Conservation (phyloP, 192 early-diverging fungal genomes). For the Rhizophagus clarus region DNA sequence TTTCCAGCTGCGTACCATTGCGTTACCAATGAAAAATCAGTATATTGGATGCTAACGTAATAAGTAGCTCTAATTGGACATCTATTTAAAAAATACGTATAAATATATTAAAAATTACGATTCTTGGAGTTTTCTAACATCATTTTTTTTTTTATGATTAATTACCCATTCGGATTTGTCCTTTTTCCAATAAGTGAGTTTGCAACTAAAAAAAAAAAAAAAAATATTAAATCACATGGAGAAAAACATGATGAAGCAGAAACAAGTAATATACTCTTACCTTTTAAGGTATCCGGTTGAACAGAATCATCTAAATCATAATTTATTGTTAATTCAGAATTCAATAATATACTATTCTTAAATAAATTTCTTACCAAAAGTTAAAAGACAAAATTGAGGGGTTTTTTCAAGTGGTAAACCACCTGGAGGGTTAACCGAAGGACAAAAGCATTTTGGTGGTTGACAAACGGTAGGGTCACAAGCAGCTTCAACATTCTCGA, state of each 20-base stretch:
- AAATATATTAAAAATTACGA: constrained; percentile 1
- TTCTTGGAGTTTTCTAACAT: too few species aligned
- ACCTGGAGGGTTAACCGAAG: constrained; percentile 51
- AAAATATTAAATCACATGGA: background rate
- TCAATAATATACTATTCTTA: background rate
- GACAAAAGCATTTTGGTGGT: constrained; percentile 54
- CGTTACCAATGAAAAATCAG: constrained; percentile 61
- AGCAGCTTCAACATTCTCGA: constrained; percentile 17
- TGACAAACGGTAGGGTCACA: constrained; percentile 54
- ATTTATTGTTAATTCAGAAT: background rate
- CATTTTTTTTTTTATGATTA: constrained; percentile 37
- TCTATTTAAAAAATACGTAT: constrained; percentile 28
- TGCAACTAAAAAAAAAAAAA: background rate
- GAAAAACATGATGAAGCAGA: background rate
- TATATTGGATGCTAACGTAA: constrained; percentile 64
- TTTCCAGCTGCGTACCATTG: constrained; percentile 59
- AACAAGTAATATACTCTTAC: background rate
- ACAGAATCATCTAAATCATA: constrained; percentile 53
- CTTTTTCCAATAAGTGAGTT: background rate
- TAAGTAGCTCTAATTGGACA: constrained; percentile 62
- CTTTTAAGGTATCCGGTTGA: constrained; percentile 38
- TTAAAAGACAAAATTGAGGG: constrained; percentile 62
- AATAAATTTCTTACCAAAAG: constrained; percentile 43
- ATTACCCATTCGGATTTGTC: constrained; percentile 22
- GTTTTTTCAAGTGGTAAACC: constrained; percentile 48